Conservation (phyloP, 805 yeast genomes). For the Spathaspora passalidarum region DNA sequence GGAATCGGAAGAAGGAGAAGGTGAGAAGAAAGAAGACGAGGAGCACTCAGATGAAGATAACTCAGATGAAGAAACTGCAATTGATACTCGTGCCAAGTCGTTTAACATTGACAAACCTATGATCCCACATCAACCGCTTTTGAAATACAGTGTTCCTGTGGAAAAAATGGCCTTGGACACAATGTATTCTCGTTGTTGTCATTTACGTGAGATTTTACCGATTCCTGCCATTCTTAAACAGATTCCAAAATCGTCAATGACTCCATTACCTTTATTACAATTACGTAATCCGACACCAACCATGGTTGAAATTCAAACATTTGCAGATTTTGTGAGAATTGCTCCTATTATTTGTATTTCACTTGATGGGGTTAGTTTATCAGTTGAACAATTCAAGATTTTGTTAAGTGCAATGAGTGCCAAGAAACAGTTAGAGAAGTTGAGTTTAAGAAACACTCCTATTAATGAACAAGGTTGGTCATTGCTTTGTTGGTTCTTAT, state of each 20-base stretch:
- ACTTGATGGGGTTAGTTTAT: conserved; percentile 74
- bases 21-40: conserved; percentile 10
- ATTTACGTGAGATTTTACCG: conserved; percentile 85
- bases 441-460: conserved; percentile 76
- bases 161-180: conserved; percentile 58
- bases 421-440: conserved; percentile 63
- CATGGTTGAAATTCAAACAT: conserved; percentile 79
- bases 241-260: conserved; percentile 69
- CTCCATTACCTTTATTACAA: conserved; percentile 70
- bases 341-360: conserved; percentile 77
- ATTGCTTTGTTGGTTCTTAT: conserved; percentile 68
- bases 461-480: conserved; percentile 76
- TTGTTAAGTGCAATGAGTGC: conserved; percentile 68
- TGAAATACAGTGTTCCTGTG: conserved; percentile 30
- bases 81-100: conserved; percentile 21
- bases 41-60: conserved; percentile 7
- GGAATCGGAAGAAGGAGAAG: conserved; percentile 18
- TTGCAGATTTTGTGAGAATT: conserved; percentile 82
- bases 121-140: conserved; percentile 14
- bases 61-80: conserved; percentile 18
- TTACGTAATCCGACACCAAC: conserved; percentile 88
- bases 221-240: conserved; percentile 79
- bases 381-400: conserved; percentile 73
- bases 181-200: conserved; percentile 89
- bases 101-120: conserved; percentile 34